Percentiles rank a stretch among this genome's conserved stretches.
phyloP scores from a whole-genome alignment of 495 filamentous ascomycete species.

The Aspergillus indologenus region DNA sequence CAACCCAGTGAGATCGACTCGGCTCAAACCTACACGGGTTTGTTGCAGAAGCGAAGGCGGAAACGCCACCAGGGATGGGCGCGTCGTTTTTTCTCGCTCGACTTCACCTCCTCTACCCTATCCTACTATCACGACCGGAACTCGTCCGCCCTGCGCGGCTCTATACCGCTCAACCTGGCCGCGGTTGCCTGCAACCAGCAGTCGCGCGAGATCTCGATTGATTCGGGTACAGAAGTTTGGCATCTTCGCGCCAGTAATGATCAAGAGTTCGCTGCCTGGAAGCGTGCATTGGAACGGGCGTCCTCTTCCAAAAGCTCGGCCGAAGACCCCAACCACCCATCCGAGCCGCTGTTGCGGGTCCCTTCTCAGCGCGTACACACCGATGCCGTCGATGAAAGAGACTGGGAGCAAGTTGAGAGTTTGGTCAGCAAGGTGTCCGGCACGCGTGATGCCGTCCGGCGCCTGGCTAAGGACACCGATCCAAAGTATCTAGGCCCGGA shows the following conservation, averaged over 20 bases:
- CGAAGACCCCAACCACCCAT: constrained; percentile 24
- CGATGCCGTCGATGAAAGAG: constrained; percentile 60
- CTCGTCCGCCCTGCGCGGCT: constrained; percentile 83
- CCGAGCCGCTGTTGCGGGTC: constrained; percentile 30
- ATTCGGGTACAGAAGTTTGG: constrained; percentile 96
- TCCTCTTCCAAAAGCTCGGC: constrained; percentile 50
- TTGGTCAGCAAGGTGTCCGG: constrained; percentile 81
- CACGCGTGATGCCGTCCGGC: constrained; percentile 80
- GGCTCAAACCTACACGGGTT: constrained; percentile 62
- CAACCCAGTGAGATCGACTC: constrained; percentile 24
- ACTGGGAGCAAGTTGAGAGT: constrained; percentile 81
- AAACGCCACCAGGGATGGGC: constrained; percentile 95
- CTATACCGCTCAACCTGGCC: constrained; percentile 87
- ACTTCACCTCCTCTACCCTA: constrained; percentile 84
- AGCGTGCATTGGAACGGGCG: constrained; percentile 76
- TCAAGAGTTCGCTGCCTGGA: constrained; percentile 85
- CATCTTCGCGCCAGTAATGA: constrained; percentile 81
- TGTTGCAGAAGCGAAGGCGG: constrained; percentile 81
- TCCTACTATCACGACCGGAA: constrained; percentile 95
- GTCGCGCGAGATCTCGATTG: constrained; percentile 88
- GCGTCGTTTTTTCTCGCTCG: constrained; percentile 87
- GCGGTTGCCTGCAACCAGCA: constrained; percentile 85
- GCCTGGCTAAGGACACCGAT: constrained; percentile 78
- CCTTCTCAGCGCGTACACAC: constrained; percentile 27
- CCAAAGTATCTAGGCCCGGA: constrained; percentile 51